These are phyloP conservation scores for Claviceps sp. DNA, from an alignment of 2,329 filamentous ascomycete genomes.

Conservation along the genomic window DNA sequence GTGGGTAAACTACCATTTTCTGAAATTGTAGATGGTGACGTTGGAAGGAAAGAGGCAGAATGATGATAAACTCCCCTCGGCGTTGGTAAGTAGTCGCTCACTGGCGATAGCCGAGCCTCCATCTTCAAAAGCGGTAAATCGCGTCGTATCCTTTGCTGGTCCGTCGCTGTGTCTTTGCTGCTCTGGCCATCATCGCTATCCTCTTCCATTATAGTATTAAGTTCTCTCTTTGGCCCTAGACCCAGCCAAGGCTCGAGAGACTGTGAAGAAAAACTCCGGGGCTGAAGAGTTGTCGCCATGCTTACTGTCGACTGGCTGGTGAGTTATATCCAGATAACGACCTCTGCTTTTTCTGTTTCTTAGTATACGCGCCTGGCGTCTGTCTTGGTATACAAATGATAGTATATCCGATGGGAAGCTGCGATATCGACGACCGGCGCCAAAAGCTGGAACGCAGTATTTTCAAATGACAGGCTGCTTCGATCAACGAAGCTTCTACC, in stretches of 20 bases:
- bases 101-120: conserved; percentile 44
- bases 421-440: conserved; percentile 23
- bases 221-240: conserved; percentile 36
- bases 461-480: conserved; percentile 27
- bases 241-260: conserved; percentile 40
- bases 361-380: background rate
- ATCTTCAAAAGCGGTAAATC: conserved; percentile 34
- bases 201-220: conserved; percentile 56
- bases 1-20: conserved; percentile 40
- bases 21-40: conserved; percentile 43
- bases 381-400: background rate
- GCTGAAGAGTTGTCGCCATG: conserved; percentile 30
- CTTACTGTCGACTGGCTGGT: conserved; percentile 9
- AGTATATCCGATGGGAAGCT: conserved; percentile 6
- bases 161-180: conserved; percentile 10
- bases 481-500: conserved; percentile 30
- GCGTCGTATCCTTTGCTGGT: conserved; percentile 14
- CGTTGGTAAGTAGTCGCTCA: conserved; percentile 56
- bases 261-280: conserved; percentile 21
- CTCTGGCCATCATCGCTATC: conserved; percentile 26
- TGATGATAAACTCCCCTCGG: conserved; percentile 55
- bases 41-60: conserved; percentile 47
- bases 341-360: background rate
- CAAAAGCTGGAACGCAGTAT: conserved; percentile 11
- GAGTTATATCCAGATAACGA: conserved; percentile 18